Evolutionary conservation across 148 eudicot species (phyloP).

Genomic region (Fagopyrum esculentum): DNA sequence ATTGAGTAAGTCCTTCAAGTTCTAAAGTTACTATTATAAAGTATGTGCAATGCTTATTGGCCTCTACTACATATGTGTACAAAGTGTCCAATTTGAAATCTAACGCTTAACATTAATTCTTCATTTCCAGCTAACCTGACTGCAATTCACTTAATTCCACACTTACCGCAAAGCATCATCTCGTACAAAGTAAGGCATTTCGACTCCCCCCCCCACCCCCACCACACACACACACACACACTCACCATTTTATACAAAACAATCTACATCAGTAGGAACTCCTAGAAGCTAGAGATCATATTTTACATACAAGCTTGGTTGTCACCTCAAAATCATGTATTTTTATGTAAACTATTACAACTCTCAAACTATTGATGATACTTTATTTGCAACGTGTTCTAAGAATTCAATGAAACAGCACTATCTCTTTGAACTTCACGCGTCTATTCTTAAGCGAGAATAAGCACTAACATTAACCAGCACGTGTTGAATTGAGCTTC

Average conservation of each 20-base stretch:
- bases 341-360: constrained; percentile 1
- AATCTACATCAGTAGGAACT: not conserved
- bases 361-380: constrained; percentile 2
- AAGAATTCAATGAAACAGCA: not conserved
- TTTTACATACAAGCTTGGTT: not conserved
- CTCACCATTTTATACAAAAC: not conserved
- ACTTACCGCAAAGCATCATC: not conserved
- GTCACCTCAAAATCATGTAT: not conserved
- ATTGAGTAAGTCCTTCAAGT: not conserved
- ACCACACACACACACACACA: not conserved
- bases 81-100: not conserved
- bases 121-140: not conserved
- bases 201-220: not conserved
- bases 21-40: not conserved
- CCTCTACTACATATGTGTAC: not conserved
- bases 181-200: not conserved
- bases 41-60: not conserved
- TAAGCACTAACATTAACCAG: constrained; percentile 3
- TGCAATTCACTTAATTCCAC: not conserved
- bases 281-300: constrained; percentile 1
- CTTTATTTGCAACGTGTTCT: not conserved
- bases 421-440: not conserved
- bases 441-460: not conserved
- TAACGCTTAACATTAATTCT: not conserved
- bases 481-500: constrained; percentile 1